Evolutionary conservation across 2,329 filamentous ascomycete genomes (phyloP).

Genomic region (Xylaria sp.): DNA sequence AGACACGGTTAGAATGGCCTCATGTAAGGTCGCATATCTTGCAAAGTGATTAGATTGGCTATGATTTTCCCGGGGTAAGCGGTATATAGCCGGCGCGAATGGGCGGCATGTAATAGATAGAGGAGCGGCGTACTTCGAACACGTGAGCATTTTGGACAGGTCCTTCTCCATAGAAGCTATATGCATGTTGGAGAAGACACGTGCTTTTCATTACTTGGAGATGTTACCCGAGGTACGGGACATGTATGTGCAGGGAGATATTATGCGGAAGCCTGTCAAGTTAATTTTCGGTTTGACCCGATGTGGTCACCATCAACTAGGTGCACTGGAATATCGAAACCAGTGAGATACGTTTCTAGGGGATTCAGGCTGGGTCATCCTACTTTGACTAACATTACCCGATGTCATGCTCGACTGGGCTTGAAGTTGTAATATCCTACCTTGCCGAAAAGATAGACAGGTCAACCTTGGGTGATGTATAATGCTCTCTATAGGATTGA

Average conservation of each 20-base stretch:
- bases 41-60: slow-evolving; percentile 1
- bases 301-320: too few species aligned
- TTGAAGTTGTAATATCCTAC: too few species aligned
- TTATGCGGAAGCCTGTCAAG: too few species aligned
- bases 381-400: too few species aligned
- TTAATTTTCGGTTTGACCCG: too few species aligned
- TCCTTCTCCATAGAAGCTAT: not conserved
- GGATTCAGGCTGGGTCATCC: too few species aligned
- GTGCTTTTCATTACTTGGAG: not conserved
- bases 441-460: too few species aligned
- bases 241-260: not conserved
- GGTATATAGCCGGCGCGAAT: slow-evolving; percentile 21
- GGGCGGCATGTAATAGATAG: not conserved
- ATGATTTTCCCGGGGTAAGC: slow-evolving; percentile 11
- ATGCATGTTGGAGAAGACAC: not conserved
- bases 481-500: too few species aligned
- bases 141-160: slow-evolving; percentile 2
- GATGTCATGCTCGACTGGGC: too few species aligned
- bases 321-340: too few species aligned
- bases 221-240: not conserved
- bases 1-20: not conserved
- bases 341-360: too few species aligned
- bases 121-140: slow-evolving; percentile 8
- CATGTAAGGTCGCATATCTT: slow-evolving; percentile 4
- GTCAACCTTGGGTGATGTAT: too few species aligned